Percentiles rank a stretch among this genome's conserved stretches.
phyloP scores from a whole-genome alignment of 768 basidiomycete species.

The Russula compacta region DNA sequence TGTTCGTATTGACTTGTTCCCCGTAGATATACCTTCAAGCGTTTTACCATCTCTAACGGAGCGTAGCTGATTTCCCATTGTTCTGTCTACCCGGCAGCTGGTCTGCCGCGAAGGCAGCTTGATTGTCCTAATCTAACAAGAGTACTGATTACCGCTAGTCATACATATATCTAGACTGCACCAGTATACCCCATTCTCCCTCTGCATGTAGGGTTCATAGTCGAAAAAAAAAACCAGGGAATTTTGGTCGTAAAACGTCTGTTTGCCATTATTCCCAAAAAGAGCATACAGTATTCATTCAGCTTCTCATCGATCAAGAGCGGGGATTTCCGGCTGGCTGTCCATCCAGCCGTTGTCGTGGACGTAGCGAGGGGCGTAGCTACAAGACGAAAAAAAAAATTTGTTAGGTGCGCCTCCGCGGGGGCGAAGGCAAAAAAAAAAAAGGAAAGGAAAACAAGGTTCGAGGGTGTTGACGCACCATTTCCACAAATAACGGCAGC shows the following conservation, averaged over 20 bases:
- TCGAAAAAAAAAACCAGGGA: background rate
- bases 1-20: background rate
- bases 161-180: conserved; percentile 14
- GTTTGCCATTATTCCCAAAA: background rate
- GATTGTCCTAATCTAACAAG: conserved; percentile 7
- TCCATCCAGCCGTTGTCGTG: background rate
- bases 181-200: conserved; percentile 12
- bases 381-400: background rate
- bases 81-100: conserved; percentile 9
- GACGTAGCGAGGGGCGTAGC: conserved; percentile 16
- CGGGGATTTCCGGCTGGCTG: background rate
- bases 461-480: conserved; percentile 45
- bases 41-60: conserved; percentile 56
- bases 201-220: conserved; percentile 8
- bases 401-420: background rate
- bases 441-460: background rate
- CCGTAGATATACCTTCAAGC: conserved; percentile 68
- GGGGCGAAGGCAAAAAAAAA: background rate
- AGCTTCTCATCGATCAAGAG: background rate
- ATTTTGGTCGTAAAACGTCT: background rate
- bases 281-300: background rate
- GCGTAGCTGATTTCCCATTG: conserved; percentile 30
- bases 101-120: conserved; percentile 11
- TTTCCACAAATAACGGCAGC: conserved; percentile 83
- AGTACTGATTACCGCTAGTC: conserved; percentile 8